phyloP scores from a whole-genome alignment of 345 rosid genomes.

The Adansonia digitata region DNA sequence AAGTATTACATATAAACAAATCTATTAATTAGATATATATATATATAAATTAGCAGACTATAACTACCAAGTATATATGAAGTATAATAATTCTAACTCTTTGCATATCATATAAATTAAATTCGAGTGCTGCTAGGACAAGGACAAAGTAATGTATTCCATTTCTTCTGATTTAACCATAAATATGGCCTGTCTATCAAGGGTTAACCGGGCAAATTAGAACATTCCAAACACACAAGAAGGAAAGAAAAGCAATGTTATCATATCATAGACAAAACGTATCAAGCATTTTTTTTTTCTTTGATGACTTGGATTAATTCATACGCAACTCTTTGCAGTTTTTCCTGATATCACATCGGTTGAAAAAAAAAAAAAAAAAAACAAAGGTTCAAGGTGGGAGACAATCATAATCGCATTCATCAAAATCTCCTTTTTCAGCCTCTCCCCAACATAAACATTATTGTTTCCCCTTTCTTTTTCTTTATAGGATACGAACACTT shows the following conservation, averaged over 20 bases:
- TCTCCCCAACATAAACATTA: background rate
- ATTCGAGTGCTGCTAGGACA: too few species aligned
- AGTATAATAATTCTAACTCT: too few species aligned
- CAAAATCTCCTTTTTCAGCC: background rate
- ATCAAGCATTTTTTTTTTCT: background rate
- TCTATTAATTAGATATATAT: too few species aligned
- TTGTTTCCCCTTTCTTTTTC: background rate
- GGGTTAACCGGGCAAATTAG: background rate
- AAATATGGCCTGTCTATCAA: background rate
- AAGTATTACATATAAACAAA: too few species aligned
- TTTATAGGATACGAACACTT: background rate
- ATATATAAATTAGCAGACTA: too few species aligned
- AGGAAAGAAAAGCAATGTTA: background rate
- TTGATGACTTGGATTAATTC: constrained; percentile 13
- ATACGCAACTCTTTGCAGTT: constrained; percentile 16
- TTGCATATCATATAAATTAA: too few species aligned
- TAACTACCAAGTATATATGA: too few species aligned
- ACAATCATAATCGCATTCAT: background rate
- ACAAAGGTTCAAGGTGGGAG: background rate
- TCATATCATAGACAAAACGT: constrained; percentile 13
- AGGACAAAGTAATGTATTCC: too few species aligned
- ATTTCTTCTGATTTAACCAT: too few species aligned
- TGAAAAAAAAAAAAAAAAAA: background rate
- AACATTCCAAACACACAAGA: background rate
- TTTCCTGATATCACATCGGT: background rate